phyloP scores from a whole-genome alignment of 169 alveolate species.

The Plasmodium adleri region DNA sequence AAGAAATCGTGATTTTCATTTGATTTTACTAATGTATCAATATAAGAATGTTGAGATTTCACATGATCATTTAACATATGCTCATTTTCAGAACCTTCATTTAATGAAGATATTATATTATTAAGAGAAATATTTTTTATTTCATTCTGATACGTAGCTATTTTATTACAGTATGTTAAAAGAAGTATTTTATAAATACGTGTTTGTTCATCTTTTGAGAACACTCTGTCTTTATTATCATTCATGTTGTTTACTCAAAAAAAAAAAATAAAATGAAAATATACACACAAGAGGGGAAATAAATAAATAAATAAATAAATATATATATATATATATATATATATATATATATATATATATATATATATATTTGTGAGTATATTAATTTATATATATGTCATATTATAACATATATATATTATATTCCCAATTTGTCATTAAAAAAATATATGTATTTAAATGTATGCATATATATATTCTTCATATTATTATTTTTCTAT shows the following conservation, averaged over 20 bases:
- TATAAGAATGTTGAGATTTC: slow-evolving; percentile 52
- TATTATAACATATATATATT: neutral
- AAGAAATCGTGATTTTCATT: slow-evolving; percentile 57
- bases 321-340: neutral
- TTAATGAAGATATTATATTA: slow-evolving; percentile 25
- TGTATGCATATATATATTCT: too few species aligned
- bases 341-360: neutral
- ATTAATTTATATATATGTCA: neutral
- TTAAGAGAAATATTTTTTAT: slow-evolving; percentile 67
- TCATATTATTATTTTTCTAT: too few species aligned
- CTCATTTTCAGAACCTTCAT: slow-evolving; percentile 34
- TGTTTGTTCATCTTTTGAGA: slow-evolving; percentile 67
- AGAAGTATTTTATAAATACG: slow-evolving; percentile 54
- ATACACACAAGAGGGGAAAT: neutral
- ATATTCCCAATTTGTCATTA: too few species aligned
- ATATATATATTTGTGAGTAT: neutral
- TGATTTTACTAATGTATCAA: slow-evolving; percentile 68
- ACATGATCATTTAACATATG: slow-evolving; percentile 54
- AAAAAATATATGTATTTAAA: too few species aligned
- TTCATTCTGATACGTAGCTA: slow-evolving; percentile 57
- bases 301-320: neutral
- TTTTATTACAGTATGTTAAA: slow-evolving; percentile 46
- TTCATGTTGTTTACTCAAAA: slow-evolving; percentile 18
- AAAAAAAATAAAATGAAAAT: neutral
- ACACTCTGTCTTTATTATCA: slow-evolving; percentile 11